phyloP scores from a whole-genome alignment of 2,329 filamentous ascomycete genomes.

The Dothistroma septosporum region DNA sequence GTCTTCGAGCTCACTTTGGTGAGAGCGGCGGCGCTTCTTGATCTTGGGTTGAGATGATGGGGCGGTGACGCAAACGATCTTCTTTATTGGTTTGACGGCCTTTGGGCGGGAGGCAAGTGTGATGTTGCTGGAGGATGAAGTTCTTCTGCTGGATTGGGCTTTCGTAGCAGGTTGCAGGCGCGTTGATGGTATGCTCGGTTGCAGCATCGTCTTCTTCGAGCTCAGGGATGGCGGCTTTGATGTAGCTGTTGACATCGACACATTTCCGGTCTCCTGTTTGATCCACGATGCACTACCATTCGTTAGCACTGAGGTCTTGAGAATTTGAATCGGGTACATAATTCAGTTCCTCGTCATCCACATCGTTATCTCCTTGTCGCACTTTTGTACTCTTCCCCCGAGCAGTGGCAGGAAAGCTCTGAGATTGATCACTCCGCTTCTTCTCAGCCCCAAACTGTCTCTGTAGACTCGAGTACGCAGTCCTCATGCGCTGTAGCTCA shows the following conservation, averaged over 20 bases:
- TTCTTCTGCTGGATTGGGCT: not conserved
- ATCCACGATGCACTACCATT: not conserved
- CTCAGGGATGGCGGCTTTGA: not conserved
- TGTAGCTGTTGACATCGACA: not conserved
- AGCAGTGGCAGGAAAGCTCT: conserved; percentile 7
- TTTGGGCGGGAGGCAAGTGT: not conserved
- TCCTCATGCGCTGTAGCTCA: conserved; percentile 13
- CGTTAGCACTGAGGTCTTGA: not conserved
- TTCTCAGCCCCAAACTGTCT: conserved; percentile 20
- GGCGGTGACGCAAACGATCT: not conserved
- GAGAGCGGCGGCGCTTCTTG: not conserved
- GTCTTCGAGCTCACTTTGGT: not conserved
- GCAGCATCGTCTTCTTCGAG: not conserved
- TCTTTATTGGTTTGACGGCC: not conserved
- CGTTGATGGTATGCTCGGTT: not conserved
- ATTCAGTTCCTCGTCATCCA: conserved; percentile 12
- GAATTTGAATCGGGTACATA: not conserved
- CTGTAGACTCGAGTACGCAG: conserved; percentile 11
- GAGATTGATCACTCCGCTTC: conserved; percentile 8
- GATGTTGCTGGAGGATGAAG: not conserved
- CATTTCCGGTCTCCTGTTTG: not conserved
- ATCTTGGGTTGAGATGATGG: not conserved
- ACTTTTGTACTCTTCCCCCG: conserved; percentile 8
- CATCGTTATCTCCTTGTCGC: conserved; percentile 20
- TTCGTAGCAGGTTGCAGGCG: not conserved